Base-by-base conservation (phyloP, 2,329 filamentous ascomycete species). In the Botryosphaeria agaves region DNA sequence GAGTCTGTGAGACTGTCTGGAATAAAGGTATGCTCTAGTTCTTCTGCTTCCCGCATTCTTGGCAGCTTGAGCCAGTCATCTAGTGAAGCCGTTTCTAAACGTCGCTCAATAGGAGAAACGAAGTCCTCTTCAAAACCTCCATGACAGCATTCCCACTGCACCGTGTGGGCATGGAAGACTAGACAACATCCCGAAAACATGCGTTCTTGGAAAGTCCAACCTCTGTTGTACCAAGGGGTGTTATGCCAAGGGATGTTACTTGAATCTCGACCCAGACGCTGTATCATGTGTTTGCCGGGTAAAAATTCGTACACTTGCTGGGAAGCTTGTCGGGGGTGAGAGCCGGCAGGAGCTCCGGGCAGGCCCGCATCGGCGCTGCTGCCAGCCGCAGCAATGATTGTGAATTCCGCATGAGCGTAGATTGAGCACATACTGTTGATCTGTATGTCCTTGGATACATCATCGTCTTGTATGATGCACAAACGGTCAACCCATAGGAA, bases 191-290 rank as follows among this genome's bases (percentile, higher is more conserved):
- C 30, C 5, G 41, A 40, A 0, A 43, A 32, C 4, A 37, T 26
- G 3, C 23, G 19, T 28, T 43, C 41, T 21, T 43, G 41, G 16
- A 35, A 33, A 0, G 39, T 41, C 41, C 39, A 43, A 18, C 36
- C 41, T 14, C 39, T 40, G 6, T 12, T 32, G 7, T 38, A 39
- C 8, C 35, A 30, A 7, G 14, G 9, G 14, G 7, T 7, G 18
- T 6, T 7, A 7, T 29, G 27, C n/a, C 14, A 29, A 29, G 11
- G 6, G 16, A 7, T 15, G 27, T 11, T n/a, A 18, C 14, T 29
- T 18, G 7, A 18, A 14, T n/a, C 18, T 18, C 27, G 18, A 14
- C 9, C 8, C 5, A 7, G 7, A 14, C 27, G 7, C 5, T 18
- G 14, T 7, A 18, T 14, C 7, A 14, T 14, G 8, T 7, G 18